Evolutionary conservation across 306 rosid species (phyloP).

Genomic region (Hippophae gyantsensis): DNA sequence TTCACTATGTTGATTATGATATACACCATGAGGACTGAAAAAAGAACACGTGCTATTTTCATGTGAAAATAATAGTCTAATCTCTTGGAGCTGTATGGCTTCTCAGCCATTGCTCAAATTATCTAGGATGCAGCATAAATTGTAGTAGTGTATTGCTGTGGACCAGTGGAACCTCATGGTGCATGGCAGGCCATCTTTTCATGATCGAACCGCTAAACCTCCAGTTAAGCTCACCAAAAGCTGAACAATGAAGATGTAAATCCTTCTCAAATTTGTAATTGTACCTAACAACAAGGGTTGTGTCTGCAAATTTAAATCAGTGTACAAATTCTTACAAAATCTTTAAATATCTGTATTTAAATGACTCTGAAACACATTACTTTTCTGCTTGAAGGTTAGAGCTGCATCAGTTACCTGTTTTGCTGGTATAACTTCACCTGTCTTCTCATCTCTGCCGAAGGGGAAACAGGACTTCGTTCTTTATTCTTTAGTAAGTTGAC

Average conservation of each 20-base stretch:
- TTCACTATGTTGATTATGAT: too few species aligned
- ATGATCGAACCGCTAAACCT: neutral
- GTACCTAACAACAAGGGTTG: neutral
- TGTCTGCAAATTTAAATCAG: too few species aligned
- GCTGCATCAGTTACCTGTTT: slow-evolving; percentile 84
- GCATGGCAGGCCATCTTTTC: neutral
- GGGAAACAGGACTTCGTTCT: slow-evolving; percentile 60
- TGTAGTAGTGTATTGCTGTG: neutral
- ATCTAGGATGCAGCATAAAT: neutral
- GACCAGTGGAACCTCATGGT: neutral
- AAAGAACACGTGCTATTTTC: neutral
- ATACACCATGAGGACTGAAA: neutral
- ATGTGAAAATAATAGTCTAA: neutral
- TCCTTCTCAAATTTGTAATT: neutral
- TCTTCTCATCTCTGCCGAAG: slow-evolving; percentile 50
- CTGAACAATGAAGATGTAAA: neutral
- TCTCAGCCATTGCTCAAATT: neutral
- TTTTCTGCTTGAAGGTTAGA: slow-evolving; percentile 59
- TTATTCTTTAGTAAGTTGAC: slow-evolving; percentile 55
- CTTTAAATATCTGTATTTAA: too few species aligned
- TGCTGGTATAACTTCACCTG: slow-evolving; percentile 89
- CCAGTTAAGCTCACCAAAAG: neutral
- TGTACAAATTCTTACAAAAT: too few species aligned
- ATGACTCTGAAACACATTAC: neutral
- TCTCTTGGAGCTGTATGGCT: neutral